Evolutionary conservation across 2,329 filamentous ascomycete genomes (phyloP).

Genomic region (Aspergillus floridensis): DNA sequence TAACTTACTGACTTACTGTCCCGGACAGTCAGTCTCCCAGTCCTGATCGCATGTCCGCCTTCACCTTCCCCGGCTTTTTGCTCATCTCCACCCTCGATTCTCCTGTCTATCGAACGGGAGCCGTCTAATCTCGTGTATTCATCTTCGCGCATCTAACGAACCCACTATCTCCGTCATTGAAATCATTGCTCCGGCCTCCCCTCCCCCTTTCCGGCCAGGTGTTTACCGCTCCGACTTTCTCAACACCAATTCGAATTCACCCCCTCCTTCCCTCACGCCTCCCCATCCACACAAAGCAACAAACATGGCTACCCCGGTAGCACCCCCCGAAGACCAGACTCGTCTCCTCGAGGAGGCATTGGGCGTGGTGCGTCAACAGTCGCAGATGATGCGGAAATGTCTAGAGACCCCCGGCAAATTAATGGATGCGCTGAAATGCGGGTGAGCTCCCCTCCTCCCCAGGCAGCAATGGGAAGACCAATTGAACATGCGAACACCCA

Average conservation of each 20-base stretch:
- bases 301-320: slow-evolving; percentile 53
- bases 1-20: no score
- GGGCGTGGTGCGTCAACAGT: slow-evolving; percentile 94
- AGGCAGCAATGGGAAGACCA: slow-evolving; percentile 24
- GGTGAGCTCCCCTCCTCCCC: slow-evolving; percentile 58
- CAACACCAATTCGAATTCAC: slow-evolving; percentile 11
- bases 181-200: slow-evolving; percentile 6
- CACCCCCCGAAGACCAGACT: slow-evolving; percentile 74
- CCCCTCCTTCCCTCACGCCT: slow-evolving; percentile 8
- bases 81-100: slow-evolving; percentile 10
- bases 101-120: slow-evolving; percentile 29
- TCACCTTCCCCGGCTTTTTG: slow-evolving; percentile 3
- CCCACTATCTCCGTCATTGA: slow-evolving; percentile 14
- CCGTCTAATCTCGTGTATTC: slow-evolving; percentile 13
- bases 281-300: slow-evolving; percentile 18
- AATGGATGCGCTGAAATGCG: slow-evolving; percentile 99
- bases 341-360: slow-evolving; percentile 96
- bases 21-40: neutral
- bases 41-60: slow-evolving; percentile 7
- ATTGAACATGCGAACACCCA: slow-evolving; percentile 9
- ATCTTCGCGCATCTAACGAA: slow-evolving; percentile 3
- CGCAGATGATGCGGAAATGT: slow-evolving; percentile 93
- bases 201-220: slow-evolving; percentile 21
- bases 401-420: slow-evolving; percentile 96
- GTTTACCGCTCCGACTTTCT: slow-evolving; percentile 26